Base-by-base conservation (phyloP, 257 asterid species). In the Echites panduratus region DNA sequence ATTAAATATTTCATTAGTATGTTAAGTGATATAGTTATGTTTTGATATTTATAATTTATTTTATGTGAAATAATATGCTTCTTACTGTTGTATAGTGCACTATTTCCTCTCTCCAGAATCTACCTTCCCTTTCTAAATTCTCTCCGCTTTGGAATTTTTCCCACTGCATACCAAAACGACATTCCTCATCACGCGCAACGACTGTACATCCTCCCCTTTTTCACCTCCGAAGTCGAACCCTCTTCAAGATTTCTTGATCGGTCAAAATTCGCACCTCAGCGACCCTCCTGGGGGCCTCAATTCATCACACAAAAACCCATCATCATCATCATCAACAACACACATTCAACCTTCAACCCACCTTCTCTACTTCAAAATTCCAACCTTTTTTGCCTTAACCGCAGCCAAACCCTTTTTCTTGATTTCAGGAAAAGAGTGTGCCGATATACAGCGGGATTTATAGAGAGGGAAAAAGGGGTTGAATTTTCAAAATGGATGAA, bases 401-500 rank as follows among this genome's bases (percentile, higher is more conserved):
- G 8, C 13, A 57, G 8, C n/a, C 32, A 12, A 4, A 22, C 54
- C 53, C 41, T 71, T 71, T n/a, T 43, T 35, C 64, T 12, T 9
- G 17, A 22, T 27, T 35, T 56, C 38, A n/a, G 11, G 1, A 19
- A 19, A 27, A 22, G 22, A 1, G 22, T 62, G 67, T 13, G 58
- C 17, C 4, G 24, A 24, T 68, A 29, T 9, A 5, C 2, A 8
- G 47, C 16, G 61, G 26, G 45, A 49, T 49, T 45, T 7, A 9
- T 13, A 40, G 57, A 22, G 65, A 22, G 41, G 14, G 0, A 9
- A 13, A 52, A 48, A 14, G 4, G 50, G 67, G 58, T 66, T 24
- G 27, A 38, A 14, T 68, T 49, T 61, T 11, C 26, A 53, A 58
- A 52, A 78, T 72, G 82, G 82, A 74, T 49, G 78, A 78, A 27